phyloP scores from a whole-genome alignment of 208 protist species.

The Crithidia bombi region DNA sequence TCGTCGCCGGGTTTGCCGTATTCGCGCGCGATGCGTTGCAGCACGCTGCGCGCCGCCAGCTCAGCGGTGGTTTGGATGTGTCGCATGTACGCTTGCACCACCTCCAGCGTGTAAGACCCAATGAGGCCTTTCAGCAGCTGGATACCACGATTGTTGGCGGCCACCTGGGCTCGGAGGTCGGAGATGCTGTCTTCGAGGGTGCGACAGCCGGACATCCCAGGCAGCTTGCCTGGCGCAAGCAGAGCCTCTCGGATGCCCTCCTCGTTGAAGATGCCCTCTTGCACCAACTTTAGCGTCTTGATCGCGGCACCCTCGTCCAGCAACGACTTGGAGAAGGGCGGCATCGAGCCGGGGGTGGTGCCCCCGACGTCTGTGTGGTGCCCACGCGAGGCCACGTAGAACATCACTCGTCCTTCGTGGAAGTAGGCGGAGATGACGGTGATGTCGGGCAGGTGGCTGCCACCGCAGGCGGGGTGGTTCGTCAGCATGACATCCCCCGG shows the following conservation, averaged over 20 bases:
- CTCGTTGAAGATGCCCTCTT: constrained; percentile 87
- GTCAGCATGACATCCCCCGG: constrained; percentile 93
- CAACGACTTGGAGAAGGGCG: constrained; percentile 93
- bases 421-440: constrained; percentile 96
- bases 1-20: constrained; percentile 40
- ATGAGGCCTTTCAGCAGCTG: constrained; percentile 89
- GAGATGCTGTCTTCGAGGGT: constrained; percentile 93
- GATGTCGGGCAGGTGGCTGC: constrained; percentile 96
- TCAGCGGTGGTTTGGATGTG: constrained; percentile 94
- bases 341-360: constrained; percentile 95
- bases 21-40: constrained; percentile 58
- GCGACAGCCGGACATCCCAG: constrained; percentile 74
- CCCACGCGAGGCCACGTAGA: constrained; percentile 95
- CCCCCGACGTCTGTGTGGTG: constrained; percentile 97
- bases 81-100: constrained; percentile 96
- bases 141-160: constrained; percentile 94
- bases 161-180: constrained; percentile 94
- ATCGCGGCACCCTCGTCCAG: constrained; percentile 94
- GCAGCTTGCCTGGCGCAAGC: constrained; percentile 65
- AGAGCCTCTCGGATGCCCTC: constrained; percentile 85
- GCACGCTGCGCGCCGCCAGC: constrained; percentile 87
- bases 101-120: constrained; percentile 71
- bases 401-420: constrained; percentile 58
- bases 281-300: constrained; percentile 93
- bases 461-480: constrained; percentile 95